phyloP scores from a whole-genome alignment of 345 rosid genomes.

The Camelina hispida region DNA sequence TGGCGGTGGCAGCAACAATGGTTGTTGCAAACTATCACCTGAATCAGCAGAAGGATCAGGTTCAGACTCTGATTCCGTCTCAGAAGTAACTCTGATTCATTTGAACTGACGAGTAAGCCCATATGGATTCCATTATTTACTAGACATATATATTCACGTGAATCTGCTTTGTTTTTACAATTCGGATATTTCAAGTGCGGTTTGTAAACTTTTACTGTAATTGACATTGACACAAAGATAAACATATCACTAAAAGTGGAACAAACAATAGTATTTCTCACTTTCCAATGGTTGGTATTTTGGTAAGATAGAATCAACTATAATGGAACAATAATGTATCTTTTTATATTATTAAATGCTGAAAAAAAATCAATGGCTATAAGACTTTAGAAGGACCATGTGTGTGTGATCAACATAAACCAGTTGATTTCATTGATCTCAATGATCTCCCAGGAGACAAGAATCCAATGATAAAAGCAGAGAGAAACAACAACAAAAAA shows the following conservation, averaged over 20 bases:
- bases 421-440: neutral
- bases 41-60: conserved; percentile 39
- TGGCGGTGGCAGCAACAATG: conserved; percentile 21
- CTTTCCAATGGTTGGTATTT: neutral
- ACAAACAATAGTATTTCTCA: too few relatives aligned
- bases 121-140: neutral
- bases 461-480: conserved; percentile 17
- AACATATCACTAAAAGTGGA: too few relatives aligned
- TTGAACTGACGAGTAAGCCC: conserved; percentile 13
- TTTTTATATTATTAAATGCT: neutral
- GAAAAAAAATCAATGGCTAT: neutral
- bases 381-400: conserved; percentile 5
- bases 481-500: neutral
- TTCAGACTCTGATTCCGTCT: conserved; percentile 39
- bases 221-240: neutral
- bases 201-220: neutral
- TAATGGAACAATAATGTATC: neutral
- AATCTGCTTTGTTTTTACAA: neutral
- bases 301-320: neutral
- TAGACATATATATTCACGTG: conserved; percentile 5
- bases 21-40: conserved; percentile 44
- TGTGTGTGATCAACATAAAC: conserved; percentile 3
- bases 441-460: conserved; percentile 22
- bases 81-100: neutral
- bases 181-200: too few relatives aligned